Conservation (phyloP, 2,329 filamentous ascomycete genomes). For the Penicillium sp. region DNA sequence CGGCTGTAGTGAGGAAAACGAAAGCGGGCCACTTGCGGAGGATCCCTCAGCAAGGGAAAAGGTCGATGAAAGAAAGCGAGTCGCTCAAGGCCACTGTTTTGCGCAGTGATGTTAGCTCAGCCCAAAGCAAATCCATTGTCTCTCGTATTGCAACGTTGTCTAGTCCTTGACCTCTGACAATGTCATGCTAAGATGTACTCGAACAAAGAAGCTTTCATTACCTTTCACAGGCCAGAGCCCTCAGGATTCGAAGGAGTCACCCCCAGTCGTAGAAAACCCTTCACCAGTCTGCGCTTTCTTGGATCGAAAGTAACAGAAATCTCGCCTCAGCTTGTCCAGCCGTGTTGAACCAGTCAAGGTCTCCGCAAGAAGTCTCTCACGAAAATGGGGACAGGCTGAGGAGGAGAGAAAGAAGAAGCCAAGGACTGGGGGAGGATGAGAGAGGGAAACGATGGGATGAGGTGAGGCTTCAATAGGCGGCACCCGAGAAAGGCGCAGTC, state of each 20-base stretch:
- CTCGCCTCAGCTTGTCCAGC: conserved; percentile 37
- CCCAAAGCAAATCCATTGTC: conserved; percentile 3
- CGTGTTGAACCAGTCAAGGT: conserved; percentile 44
- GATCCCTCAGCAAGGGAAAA: conserved; percentile 20
- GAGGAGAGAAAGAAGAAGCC: conserved; percentile 19
- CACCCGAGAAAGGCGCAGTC: conserved; percentile 10
- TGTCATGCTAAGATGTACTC: not conserved
- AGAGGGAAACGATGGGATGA: conserved; percentile 10
- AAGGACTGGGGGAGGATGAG: conserved; percentile 19
- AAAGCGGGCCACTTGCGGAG: conserved; percentile 10
- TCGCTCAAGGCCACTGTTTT: conserved; percentile 34
- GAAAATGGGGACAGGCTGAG: conserved; percentile 33
- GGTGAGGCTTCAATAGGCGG: conserved; percentile 7
- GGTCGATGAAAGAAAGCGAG: conserved; percentile 6
- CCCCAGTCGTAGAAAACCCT: conserved; percentile 23
- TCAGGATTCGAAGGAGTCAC: conserved; percentile 18
- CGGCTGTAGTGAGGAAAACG: conserved; percentile 41
- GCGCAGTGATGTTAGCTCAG: conserved; percentile 36
- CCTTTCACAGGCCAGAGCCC: conserved; percentile 32
- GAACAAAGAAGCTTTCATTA: conserved; percentile 27
- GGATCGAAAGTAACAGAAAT: conserved; percentile 23
- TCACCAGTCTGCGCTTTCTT: conserved; percentile 25
- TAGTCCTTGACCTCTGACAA: not conserved
- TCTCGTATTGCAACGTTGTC: not conserved
- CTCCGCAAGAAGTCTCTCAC: conserved; percentile 39